These are phyloP conservation scores for Monoraphidium neglectum DNA, from an alignment of 139 green algal genomes.

Conservation along the genomic window DNA sequence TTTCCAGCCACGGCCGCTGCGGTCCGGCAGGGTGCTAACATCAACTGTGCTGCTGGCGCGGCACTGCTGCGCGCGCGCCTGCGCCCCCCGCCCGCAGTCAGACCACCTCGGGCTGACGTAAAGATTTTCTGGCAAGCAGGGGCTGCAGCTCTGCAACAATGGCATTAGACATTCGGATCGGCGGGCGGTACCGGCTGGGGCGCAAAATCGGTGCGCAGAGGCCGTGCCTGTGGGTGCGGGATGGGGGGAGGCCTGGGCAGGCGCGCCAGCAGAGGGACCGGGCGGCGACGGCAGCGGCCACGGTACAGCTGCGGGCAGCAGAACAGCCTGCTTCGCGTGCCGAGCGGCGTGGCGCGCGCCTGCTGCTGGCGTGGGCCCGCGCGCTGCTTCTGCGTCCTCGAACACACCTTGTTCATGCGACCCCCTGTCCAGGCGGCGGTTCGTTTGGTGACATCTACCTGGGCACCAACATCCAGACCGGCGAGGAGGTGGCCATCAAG, in stretches of 20 bases:
- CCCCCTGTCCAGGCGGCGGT: conserved; percentile 39
- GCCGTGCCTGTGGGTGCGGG: no score
- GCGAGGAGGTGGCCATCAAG: conserved; percentile 99
- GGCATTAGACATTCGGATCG: conserved; percentile 71
- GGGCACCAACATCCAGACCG: conserved; percentile 95
- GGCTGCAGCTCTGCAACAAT: no score
- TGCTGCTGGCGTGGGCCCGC: background rate
- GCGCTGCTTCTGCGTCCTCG: background rate
- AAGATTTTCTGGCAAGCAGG: no score
- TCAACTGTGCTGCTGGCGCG: no score
- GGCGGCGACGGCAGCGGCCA: no score
- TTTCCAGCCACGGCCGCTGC: no score
- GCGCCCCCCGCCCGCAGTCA: no score
- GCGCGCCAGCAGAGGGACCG: no score
- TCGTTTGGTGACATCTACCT: conserved; percentile 93
- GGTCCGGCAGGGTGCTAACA: no score
- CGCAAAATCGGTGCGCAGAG: conserved; percentile 49
- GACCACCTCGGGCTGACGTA: no score
- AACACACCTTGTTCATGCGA: background rate
- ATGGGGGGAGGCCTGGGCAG: no score
- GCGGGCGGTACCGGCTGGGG: conserved; percentile 70
- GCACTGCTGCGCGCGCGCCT: no score
- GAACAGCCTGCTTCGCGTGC: background rate
- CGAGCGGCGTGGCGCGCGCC: background rate
- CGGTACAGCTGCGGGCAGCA: background rate